Evolutionary conservation across 208 protist genomes (phyloP), one percentile per base, ranked within the genome.

Genomic region (Leishmania guyanensis): DNA sequence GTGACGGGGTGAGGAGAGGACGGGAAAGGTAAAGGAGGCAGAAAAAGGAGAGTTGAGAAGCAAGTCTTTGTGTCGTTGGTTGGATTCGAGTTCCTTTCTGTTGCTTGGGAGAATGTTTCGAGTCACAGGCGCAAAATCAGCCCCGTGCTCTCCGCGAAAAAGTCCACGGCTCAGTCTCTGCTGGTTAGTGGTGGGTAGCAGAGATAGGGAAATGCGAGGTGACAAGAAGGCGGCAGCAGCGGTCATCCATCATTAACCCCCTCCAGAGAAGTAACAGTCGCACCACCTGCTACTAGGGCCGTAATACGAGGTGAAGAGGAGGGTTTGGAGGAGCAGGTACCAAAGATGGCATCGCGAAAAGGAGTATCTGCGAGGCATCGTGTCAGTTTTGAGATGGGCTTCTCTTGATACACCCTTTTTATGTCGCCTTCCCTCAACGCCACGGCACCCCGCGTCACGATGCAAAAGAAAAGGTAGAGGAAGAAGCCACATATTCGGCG

Each of bases 31-130:
- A 71, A 33, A 14, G 51, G 43, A 43, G 22, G 26, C 22, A n/a
- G 26, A 78, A 62, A 46, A 17, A 20, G n/a, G 50, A 71, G 54
- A n/a, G 46, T 79, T 56, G 48, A 20, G n/a, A 36, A 81, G 66
- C 66, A 10, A 29, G 10, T 48, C 29, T 71, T 29, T 20, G 5
- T 4, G 5, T 22, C 20, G 12, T 26, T 14, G 26, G 26, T 12
- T 64, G 3, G 58, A 16, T 64, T 64, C 8, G 8, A 29, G 58
- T 64, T 33, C 2, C 58, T 46, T n/a, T 33, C 3, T 3, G 58
- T 64, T 33, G 26, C 26, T 3, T 14, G 26, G 26, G 26, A 33
- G 26, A n/a, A 29, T 64, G 26, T 8, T 62, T 29, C 58, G 58
- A 64, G 5, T 64, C 58, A 3, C 9, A 10, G 6, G 29, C 10